phyloP scores from a whole-genome alignment of 352 stramenopile genomes.

The Phytophthora foliorum region DNA sequence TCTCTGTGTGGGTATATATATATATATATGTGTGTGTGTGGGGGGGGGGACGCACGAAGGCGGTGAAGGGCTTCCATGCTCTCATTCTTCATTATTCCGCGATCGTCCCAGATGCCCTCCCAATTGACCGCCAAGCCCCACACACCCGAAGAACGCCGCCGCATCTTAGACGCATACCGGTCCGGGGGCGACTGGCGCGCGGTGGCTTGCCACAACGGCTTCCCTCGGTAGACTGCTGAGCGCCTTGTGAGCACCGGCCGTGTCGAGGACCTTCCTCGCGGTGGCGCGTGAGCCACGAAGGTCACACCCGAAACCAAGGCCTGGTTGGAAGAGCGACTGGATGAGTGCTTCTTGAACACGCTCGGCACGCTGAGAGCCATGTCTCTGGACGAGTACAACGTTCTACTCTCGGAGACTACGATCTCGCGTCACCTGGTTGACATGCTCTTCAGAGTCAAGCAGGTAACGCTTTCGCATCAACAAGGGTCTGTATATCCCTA shows the following conservation, averaged over 20 bases:
- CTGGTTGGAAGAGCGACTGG: background rate
- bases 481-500: no score
- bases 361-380: background rate
- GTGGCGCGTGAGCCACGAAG: background rate
- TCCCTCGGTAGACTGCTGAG: background rate
- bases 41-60: no score
- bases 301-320: background rate
- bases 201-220: background rate
- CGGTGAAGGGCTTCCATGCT: no score
- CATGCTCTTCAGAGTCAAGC: constrained; percentile 31
- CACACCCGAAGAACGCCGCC: background rate
- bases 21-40: no score
- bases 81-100: no score
- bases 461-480: no score
- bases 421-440: constrained; percentile 18
- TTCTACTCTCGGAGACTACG: constrained; percentile 14
- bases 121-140: background rate
- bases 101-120: no score
- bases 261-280: background rate
- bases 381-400: background rate
- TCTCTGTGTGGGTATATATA: no score
- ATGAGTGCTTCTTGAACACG: constrained; percentile 6
- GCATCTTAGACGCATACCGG: background rate
- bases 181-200: background rate
- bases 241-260: background rate